These are phyloP conservation scores for Metschnikowia picachoensis DNA, from an alignment of 805 yeast species.

Conservation along the genomic window DNA sequence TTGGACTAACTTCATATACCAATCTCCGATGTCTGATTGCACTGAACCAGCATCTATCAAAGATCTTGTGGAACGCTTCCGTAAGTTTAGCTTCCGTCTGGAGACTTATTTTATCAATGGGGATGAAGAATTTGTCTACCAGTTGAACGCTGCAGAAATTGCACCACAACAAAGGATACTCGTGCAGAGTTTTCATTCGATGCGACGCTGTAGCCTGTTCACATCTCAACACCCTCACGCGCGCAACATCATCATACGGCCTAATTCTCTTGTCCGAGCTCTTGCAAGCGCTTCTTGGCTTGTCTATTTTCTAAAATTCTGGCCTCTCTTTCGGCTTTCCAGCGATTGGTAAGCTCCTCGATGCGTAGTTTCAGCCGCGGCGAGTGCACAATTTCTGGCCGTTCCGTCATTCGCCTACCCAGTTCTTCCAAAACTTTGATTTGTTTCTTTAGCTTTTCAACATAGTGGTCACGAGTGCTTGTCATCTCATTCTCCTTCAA, in stretches of 20 bases:
- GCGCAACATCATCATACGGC: background rate
- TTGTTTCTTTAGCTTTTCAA: slow-evolving; percentile 22
- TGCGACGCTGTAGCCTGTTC: too few species aligned
- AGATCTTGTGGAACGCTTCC: too few species aligned
- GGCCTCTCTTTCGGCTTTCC: slow-evolving; percentile 71
- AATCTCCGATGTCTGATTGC: too few species aligned
- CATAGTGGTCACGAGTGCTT: slow-evolving; percentile 9
- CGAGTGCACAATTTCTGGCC: slow-evolving; percentile 12
- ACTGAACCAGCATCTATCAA: too few species aligned
- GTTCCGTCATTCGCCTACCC: slow-evolving; percentile 28
- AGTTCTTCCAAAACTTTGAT: slow-evolving; percentile 18
- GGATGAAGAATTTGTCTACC: too few species aligned
- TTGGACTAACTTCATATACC: too few species aligned
- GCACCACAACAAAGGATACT: too few species aligned
- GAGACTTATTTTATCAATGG: too few species aligned
- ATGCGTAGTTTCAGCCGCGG: slow-evolving; percentile 48
- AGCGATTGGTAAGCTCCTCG: slow-evolving; percentile 58
- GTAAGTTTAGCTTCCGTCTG: too few species aligned
- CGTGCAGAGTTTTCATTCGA: too few species aligned
- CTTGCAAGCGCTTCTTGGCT: slow-evolving; percentile 47
- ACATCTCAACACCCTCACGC: too few species aligned
- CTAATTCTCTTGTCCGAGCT: slow-evolving; percentile 25
- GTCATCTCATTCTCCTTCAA: slow-evolving; percentile 31
- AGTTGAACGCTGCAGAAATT: too few species aligned
- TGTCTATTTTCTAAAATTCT: slow-evolving; percentile 58